Evolutionary conservation across 2,329 filamentous ascomycete species (phyloP).

Genomic region (Knoxdaviesia capensis): DNA sequence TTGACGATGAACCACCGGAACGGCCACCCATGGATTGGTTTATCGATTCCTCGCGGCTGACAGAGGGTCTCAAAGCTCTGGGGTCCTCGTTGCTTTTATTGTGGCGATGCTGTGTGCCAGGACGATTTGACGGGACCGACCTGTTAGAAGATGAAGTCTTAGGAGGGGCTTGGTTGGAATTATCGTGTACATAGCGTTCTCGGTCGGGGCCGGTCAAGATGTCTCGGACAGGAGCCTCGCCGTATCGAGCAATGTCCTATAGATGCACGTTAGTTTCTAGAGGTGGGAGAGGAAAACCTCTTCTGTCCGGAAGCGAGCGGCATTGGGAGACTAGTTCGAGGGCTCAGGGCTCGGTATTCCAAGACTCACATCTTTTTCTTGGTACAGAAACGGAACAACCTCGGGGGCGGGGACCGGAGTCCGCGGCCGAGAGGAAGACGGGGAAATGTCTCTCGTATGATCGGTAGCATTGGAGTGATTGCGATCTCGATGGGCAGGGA

Average conservation of each 20-base stretch:
- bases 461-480: slow-evolving; percentile 65
- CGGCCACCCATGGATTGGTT: slow-evolving; percentile 8
- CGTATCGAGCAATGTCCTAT: slow-evolving; percentile 56
- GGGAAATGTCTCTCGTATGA: slow-evolving; percentile 54
- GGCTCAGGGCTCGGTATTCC: neutral
- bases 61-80: slow-evolving; percentile 46
- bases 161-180: slow-evolving; percentile 25
- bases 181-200: slow-evolving; percentile 40
- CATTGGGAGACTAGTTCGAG: no score
- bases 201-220: slow-evolving; percentile 49
- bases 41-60: slow-evolving; percentile 49
- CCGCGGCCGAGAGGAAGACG: slow-evolving; percentile 54
- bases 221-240: slow-evolving; percentile 56
- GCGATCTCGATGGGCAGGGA: slow-evolving; percentile 40
- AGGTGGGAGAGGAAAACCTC: neutral
- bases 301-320: no score
- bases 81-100: slow-evolving; percentile 50
- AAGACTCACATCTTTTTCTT: slow-evolving; percentile 53
- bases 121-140: slow-evolving; percentile 35
- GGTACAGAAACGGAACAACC: slow-evolving; percentile 93
- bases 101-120: slow-evolving; percentile 44
- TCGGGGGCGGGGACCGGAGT: slow-evolving; percentile 81
- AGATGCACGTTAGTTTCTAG: neutral
- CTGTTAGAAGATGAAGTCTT: slow-evolving; percentile 44
- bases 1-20: no score